Conservation (phyloP, 768 basidiomycete species). For the Boletus huronensis region DNA sequence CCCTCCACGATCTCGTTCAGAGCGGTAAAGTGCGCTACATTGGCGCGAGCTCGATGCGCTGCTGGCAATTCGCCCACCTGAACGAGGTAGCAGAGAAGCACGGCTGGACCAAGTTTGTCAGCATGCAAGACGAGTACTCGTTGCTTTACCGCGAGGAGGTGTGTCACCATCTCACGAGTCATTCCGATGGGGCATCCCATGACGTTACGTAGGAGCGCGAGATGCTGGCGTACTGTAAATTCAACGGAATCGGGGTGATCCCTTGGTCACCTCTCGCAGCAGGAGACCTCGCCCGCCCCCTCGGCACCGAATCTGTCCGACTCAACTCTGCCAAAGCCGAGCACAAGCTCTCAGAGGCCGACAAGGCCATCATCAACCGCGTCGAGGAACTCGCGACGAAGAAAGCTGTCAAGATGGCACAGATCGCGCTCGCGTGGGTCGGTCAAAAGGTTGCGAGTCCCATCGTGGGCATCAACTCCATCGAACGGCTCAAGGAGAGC, state of each 20-base stretch:
- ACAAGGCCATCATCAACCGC: constrained; percentile 36
- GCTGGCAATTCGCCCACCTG: constrained; percentile 44
- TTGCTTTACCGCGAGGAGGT: constrained; percentile 55
- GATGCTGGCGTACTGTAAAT: constrained; percentile 43
- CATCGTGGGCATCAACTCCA: constrained; percentile 38
- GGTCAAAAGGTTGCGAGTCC: constrained; percentile 40
- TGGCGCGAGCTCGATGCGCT: constrained; percentile 45
- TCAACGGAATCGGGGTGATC: constrained; percentile 50
- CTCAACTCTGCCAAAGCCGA: constrained; percentile 15
- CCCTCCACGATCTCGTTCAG: constrained; percentile 47
- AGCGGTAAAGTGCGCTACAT: constrained; percentile 50
- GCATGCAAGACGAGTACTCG: constrained; percentile 54
- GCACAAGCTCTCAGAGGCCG: constrained; percentile 23
- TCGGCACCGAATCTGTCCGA: constrained; percentile 26
- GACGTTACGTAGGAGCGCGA: constrained; percentile 37
- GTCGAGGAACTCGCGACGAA: constrained; percentile 38
- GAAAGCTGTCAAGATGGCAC: neutral
- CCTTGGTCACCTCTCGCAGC: constrained; percentile 46
- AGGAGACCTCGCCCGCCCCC: constrained; percentile 39
- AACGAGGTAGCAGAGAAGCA: constrained; percentile 43
- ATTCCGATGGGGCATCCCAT: neutral
- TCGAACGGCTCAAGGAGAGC: neutral
- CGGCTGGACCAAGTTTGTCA: constrained; percentile 52
- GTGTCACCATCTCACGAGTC: neutral
- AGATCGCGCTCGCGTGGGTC: constrained; percentile 36